Evolutionary conservation across 768 basidiomycete genomes (phyloP), one percentile per base, ranked within the genome.

Genomic region (Lentinula lateritia): DNA sequence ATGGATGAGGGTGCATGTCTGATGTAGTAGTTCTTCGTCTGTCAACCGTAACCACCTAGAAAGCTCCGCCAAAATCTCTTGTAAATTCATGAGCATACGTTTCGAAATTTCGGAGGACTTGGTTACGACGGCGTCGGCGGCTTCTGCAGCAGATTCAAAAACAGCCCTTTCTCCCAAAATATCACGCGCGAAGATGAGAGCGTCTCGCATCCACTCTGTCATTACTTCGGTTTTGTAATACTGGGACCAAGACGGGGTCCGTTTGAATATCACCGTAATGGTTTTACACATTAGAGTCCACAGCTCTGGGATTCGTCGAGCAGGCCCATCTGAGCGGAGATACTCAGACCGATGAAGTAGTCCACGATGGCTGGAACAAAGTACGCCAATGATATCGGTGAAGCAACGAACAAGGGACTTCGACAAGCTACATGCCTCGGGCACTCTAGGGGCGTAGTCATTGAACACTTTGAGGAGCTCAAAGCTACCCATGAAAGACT

Each of bases 151-250:
- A 32, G 77, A 79, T 71, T 96, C 94, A 63, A 99, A 85, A 10
- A 88, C 83, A 46, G 86, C 77, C 74, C 93, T 85, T 64, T 93
- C 87, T 2, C 85, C 88, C 52, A 97, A 74, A 78, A 97, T 82
- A 67, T 95, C 91, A 65, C 90, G 76, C 8, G 89, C 95, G 68
- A 97, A 94, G 64, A 98, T 95, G 56, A 98, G 80, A 2, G 95
- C 97, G 70, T 98, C 97, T 60, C 95, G 85, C 97, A 99, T 98
- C 97, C 97, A 99, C 36, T 87, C 83, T 13, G 90, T 82, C 95
- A 99, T 97, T 60, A 87, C 86, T 32, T 87, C 83, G 66, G 84
- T 86, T 58, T 90, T 88, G 71, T 92, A 92, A 70, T 81, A 89
- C 7, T 77, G 71, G 0, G 97, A 83, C 97, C 97, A 99, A 13